Conservation (phyloP, 371 early-diverging fungal genomes). For the Apophysomyces ossiformis region DNA sequence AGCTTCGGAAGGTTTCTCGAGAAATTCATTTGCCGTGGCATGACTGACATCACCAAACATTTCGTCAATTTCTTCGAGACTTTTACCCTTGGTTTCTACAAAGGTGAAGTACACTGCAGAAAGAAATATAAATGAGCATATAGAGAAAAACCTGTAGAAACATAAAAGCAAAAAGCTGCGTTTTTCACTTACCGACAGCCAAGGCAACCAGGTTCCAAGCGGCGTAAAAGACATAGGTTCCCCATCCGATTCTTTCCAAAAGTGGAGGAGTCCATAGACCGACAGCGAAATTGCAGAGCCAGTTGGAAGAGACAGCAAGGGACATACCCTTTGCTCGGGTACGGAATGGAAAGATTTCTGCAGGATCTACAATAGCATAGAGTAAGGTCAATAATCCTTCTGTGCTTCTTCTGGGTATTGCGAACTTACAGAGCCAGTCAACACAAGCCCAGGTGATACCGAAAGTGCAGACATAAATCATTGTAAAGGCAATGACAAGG, state of each 20-base stretch:
- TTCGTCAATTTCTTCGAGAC: slow-evolving; percentile 55
- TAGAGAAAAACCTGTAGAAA: neutral
- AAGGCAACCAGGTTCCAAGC: slow-evolving; percentile 39
- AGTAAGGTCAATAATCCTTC: neutral
- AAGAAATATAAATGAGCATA: neutral
- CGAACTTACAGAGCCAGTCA: slow-evolving; percentile 41
- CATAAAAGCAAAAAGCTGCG: neutral
- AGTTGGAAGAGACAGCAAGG: slow-evolving; percentile 64
- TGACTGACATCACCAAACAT: slow-evolving; percentile 41
- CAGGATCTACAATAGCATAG: slow-evolving; percentile 44
- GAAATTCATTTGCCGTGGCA: neutral
- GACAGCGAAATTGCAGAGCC: slow-evolving; percentile 52
- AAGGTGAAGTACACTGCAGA: slow-evolving; percentile 32
- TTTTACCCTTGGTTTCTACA: slow-evolving; percentile 57
- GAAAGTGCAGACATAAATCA: slow-evolving; percentile 44
- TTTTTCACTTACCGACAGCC: slow-evolving; percentile 21
- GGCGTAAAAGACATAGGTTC: slow-evolving; percentile 59
- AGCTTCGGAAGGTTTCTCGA: slow-evolving; percentile 1
- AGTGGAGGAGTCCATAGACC: slow-evolving; percentile 46
- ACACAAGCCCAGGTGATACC: slow-evolving; percentile 46
- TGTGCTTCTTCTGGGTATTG: slow-evolving; percentile 29
- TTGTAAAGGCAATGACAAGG: slow-evolving; percentile 37
- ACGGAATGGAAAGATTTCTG: slow-evolving; percentile 63
- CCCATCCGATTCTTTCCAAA: slow-evolving; percentile 59
- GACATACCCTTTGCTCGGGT: slow-evolving; percentile 46